Evolutionary conservation across 257 asterid species (phyloP), one percentile per base, ranked within the genome.

Genomic region (Nicotiana attenuata): DNA sequence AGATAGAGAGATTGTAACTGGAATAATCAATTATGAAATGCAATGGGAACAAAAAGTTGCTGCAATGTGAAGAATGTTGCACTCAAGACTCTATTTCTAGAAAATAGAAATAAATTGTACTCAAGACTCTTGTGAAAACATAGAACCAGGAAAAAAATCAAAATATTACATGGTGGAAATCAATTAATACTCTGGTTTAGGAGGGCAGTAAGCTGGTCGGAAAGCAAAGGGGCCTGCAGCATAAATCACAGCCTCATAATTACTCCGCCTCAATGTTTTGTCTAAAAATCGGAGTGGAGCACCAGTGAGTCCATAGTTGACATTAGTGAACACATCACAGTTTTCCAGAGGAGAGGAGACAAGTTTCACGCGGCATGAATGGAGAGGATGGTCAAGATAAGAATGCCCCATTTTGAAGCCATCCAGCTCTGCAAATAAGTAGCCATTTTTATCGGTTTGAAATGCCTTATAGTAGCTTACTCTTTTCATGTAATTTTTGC

Each of bases 301-400:
- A 6, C 99, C 97, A 15, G 83, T 80, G 84, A 95, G 92, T 53
- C 98, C 99, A 84, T 91, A 87, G 52, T 95, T 93, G 77, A 92
- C 90, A 82, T 93, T 91, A 4, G 98, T 89, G 55, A 90, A 90
- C 76, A 86, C 82, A 73, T 91, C 89, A 77, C 98, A 95, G 31
- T 80, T 83, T 28, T 82, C 53, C 20, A 73, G 83, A 47, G 98
- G 97, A 10, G 98, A 95, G 16, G 95, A 89, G 26, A 95, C 97
- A 61, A 92, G 83, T 71, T 89, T 95, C 16, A 90, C 97, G 22
- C 85, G 88, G 91, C 99, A 95, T 4, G 99, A 82, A 28, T 95
- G 99, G 10, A 95, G 90, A 11, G 97, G 99, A 86, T 95, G 99
- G 85, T 95, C 99, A 89, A 95, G 85, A 84, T 90, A 83, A 75